Evolutionary conservation across 1,284 basidiomycete species (phyloP), one percentile per base, ranked within the genome.

Genomic region (Hypsizygus ulmarius): DNA sequence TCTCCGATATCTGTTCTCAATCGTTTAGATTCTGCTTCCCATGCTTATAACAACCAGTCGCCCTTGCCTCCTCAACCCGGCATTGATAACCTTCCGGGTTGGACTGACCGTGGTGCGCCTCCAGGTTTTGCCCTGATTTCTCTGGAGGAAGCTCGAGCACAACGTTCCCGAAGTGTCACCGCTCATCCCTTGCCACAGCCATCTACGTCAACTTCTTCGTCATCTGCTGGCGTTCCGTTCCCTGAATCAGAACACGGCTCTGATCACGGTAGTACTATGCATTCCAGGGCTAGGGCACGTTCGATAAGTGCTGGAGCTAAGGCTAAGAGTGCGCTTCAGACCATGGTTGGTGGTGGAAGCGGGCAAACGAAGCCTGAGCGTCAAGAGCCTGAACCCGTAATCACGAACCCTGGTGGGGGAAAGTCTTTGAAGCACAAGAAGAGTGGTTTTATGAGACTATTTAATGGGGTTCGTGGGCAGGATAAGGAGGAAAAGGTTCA

Each of bases 391-490:
- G 77, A 74, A 34, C 61, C 66, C 4, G 41, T 53, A 15, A 40
- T 63, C 28, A 48, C 57, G 28, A 40, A 40, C 1, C 42, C 39
- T 33, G 51, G 33, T 52, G 40, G 53, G n/a, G 71, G 70, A 3
- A 84, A 81, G 53, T 56, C 65, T 1, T 59, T 89, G 35, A 84
- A 79, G 59, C 79, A 81, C 49, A 86, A 87, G 71, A 90, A 85
- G 64, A 90, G 87, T 56, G 88, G 87, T 1, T 86, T 91, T 62
- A 81, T 91, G 83, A 74, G 85, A 47, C 65, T 91, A 10, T 90
- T 91, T 64, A 81, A 84, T 59, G 73, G 59, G 15, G 59, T 73
- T 21, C 78, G 75, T 56, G 66, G 70, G 44, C 74, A 65, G 53
- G 78, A 74, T 42, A 75, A 65, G 59, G 81, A 71, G 51, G 76